phyloP scores from a whole-genome alignment of 2,329 filamentous ascomycete species.

The Coniochaeta sp. region DNA sequence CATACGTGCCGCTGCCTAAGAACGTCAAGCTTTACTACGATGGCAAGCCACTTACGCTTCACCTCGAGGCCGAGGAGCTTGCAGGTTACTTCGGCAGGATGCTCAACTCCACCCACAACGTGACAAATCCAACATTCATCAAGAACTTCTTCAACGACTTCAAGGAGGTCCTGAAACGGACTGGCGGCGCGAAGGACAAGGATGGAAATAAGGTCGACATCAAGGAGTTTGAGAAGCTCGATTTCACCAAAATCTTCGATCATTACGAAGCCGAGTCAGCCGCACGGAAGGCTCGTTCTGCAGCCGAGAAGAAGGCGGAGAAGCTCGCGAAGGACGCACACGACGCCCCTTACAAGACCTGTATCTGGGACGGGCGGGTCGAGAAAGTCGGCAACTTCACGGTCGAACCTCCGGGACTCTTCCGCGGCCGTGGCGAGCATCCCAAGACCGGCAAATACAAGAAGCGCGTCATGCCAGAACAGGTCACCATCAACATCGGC shows the following conservation, averaged over 20 bases:
- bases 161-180: constrained; percentile 73
- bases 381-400: constrained; percentile 98
- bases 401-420: constrained; percentile 91
- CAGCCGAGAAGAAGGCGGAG: constrained; percentile 83
- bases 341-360: constrained; percentile 79
- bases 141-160: constrained; percentile 97
- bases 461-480: constrained; percentile 81
- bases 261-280: constrained; percentile 70
- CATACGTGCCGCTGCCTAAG: constrained; percentile 81
- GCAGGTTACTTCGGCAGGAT: constrained; percentile 90
- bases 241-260: constrained; percentile 87
- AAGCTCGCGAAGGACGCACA: constrained; percentile 81
- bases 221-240: constrained; percentile 84
- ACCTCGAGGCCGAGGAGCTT: constrained; percentile 83
- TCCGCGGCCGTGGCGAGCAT: constrained; percentile 95
- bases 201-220: constrained; percentile 79
- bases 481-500: constrained; percentile 97
- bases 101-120: constrained; percentile 86
- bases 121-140: constrained; percentile 88
- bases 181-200: constrained; percentile 74
- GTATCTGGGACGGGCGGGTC: constrained; percentile 92
- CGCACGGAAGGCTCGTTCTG: constrained; percentile 70
- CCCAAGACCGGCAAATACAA: constrained; percentile 96
- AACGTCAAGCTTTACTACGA: constrained; percentile 83
- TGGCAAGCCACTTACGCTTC: constrained; percentile 72